phyloP scores from a whole-genome alignment of 345 rosid species.

The Kandelia obovata region DNA sequence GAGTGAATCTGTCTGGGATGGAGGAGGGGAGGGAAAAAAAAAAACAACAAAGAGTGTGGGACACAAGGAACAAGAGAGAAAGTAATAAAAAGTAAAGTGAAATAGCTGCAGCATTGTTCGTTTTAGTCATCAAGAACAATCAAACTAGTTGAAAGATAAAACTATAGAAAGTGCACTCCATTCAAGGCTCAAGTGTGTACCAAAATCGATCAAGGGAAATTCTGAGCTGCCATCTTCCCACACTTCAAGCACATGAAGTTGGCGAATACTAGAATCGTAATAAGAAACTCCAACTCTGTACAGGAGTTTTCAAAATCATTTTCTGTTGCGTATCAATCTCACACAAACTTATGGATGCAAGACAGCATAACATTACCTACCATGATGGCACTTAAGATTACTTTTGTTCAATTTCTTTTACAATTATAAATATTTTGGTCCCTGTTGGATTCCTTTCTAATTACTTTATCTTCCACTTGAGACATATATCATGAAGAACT shows the following conservation, averaged over 20 bases:
- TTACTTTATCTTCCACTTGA: neutral
- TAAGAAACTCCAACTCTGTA: constrained; percentile 83
- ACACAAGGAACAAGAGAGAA: neutral
- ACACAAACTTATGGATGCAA: neutral
- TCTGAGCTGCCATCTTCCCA: constrained; percentile 85
- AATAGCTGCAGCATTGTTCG: neutral
- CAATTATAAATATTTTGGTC: neutral
- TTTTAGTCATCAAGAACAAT: neutral
- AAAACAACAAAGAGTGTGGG: neutral
- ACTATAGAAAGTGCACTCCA: constrained; percentile 1
- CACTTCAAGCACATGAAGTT: constrained; percentile 85
- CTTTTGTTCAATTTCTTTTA: too few species aligned
- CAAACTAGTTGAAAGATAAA: neutral
- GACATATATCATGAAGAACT: neutral
- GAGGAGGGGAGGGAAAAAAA: neutral
- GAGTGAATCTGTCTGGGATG: neutral
- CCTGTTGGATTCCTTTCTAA: neutral
- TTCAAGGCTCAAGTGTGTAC: constrained; percentile 35
- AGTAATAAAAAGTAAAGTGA: neutral
- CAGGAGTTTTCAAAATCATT: neutral
- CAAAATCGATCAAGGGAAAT: constrained; percentile 73
- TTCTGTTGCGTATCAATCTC: neutral
- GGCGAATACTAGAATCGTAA: constrained; percentile 73
- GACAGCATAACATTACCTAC: neutral
- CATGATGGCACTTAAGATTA: too few species aligned